Evolutionary conservation across 257 asterid species (phyloP).

Genomic region (Plantago elongata): DNA sequence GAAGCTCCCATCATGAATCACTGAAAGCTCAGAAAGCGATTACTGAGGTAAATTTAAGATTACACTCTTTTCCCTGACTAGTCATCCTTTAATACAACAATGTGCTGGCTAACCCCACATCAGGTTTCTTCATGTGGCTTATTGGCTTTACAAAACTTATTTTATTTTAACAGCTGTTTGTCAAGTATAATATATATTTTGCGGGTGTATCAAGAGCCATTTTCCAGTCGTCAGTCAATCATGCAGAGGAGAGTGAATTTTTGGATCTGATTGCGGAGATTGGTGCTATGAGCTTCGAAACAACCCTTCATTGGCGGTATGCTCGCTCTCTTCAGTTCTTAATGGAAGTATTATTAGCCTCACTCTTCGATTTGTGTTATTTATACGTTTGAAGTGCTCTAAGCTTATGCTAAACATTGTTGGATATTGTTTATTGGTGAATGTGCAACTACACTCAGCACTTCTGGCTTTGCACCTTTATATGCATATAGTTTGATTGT

Average conservation of each 20-base stretch:
- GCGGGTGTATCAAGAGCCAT: slow-evolving; percentile 84
- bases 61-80: slow-evolving; percentile 8
- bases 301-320: slow-evolving; percentile 97
- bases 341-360: slow-evolving; percentile 11
- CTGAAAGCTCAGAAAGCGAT: slow-evolving; percentile 97
- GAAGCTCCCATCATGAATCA: slow-evolving; percentile 93
- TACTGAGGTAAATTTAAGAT: slow-evolving; percentile 69
- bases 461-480: slow-evolving; percentile 10
- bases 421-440: not conserved
- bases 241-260: slow-evolving; percentile 63
- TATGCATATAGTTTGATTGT: slow-evolving; percentile 13
- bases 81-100: not conserved
- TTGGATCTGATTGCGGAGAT: slow-evolving; percentile 78
- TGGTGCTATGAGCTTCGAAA: slow-evolving; percentile 74
- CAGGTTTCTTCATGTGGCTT: slow-evolving; percentile 13
- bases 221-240: slow-evolving; percentile 37
- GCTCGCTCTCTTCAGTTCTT: slow-evolving; percentile 6
- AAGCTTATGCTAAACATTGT: too few species aligned
- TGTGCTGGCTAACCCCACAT: slow-evolving; percentile 1
- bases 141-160: slow-evolving; percentile 6
- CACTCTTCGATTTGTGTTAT: slow-evolving; percentile 14
- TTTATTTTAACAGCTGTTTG: slow-evolving; percentile 69
- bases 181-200: slow-evolving; percentile 85
- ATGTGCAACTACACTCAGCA: slow-evolving; percentile 17
- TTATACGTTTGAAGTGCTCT: not conserved